These are phyloP conservation scores for Austropuccinia psidii DNA, from an alignment of 1,284 basidiomycete genomes.

Conservation along the genomic window DNA sequence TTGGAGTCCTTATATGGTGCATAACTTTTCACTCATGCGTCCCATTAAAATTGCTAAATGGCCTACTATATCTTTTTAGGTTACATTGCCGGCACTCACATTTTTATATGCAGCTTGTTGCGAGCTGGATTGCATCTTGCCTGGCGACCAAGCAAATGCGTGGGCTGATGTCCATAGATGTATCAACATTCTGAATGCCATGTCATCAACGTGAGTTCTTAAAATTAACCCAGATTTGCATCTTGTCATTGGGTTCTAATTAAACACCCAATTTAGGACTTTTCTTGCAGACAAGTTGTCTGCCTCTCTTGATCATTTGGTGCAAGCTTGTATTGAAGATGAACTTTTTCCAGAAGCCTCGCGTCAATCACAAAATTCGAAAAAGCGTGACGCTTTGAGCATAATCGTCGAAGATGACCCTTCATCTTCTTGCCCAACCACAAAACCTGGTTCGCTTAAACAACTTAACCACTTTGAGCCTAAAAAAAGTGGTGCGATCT, in stretches of 20 bases:
- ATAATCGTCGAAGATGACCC: no score
- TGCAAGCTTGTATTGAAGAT: background rate
- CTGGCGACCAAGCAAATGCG: background rate
- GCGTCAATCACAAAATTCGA: no score
- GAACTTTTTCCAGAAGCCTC: background rate
- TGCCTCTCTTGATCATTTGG: background rate
- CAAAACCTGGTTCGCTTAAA: no score
- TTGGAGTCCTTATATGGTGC: background rate
- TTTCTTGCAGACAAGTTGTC: background rate
- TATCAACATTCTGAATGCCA: background rate
- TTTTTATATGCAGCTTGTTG: conserved; percentile 4
- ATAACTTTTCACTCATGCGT: background rate
- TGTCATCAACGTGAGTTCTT: background rate
- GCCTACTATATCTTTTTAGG: conserved; percentile 3
- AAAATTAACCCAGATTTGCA: no score
- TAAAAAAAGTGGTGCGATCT: no score
- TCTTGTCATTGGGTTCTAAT: no score
- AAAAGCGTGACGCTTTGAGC: no score
- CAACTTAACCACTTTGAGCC: no score
- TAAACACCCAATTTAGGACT: background rate
- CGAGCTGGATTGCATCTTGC: background rate
- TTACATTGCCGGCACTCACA: background rate
- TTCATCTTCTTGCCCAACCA: no score
- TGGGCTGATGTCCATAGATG: conserved; percentile 28
- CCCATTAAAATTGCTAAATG: no score